Conservation (phyloP, 169 alveolate genomes). For the Plasmodium falciparum region DNA sequence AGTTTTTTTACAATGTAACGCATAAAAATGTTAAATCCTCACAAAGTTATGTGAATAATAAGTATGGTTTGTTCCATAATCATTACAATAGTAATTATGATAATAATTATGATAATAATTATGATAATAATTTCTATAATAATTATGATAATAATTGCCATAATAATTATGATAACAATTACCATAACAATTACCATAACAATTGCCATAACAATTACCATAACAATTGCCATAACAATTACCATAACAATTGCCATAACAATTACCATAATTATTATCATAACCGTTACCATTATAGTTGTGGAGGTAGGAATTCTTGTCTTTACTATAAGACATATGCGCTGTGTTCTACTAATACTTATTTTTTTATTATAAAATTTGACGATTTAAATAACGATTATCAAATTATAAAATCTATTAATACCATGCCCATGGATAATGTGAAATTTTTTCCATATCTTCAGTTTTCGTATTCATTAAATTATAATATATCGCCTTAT, state of each 20-base stretch:
- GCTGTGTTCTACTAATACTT: constrained; percentile 49
- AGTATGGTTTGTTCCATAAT: constrained; percentile 6
- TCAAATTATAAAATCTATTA: constrained; percentile 16
- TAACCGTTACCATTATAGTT: too few relatives aligned
- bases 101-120: too few relatives aligned
- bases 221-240: too few relatives aligned
- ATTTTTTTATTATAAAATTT: constrained; percentile 51
- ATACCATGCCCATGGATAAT: not conserved
- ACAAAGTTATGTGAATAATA: not conserved
- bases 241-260: too few relatives aligned
- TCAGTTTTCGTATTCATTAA: constrained; percentile 34
- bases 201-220: too few relatives aligned
- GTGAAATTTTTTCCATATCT: constrained; percentile 44
- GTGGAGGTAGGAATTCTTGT: too few relatives aligned
- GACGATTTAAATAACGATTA: constrained; percentile 51
- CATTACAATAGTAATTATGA: too few relatives aligned
- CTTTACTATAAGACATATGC: constrained; percentile 54
- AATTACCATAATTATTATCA: too few relatives aligned
- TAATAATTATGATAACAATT: too few relatives aligned
- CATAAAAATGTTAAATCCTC: not conserved
- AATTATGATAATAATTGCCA: too few relatives aligned
- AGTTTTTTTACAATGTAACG: constrained; percentile 29
- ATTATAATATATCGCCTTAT: constrained; percentile 62
- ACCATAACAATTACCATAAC: too few relatives aligned
- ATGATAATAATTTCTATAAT: too few relatives aligned